Evolutionary conservation across 495 filamentous ascomycete genomes (phyloP), one percentile per base, ranked within the genome.

Genomic region (Stereocaulon alpinum): DNA sequence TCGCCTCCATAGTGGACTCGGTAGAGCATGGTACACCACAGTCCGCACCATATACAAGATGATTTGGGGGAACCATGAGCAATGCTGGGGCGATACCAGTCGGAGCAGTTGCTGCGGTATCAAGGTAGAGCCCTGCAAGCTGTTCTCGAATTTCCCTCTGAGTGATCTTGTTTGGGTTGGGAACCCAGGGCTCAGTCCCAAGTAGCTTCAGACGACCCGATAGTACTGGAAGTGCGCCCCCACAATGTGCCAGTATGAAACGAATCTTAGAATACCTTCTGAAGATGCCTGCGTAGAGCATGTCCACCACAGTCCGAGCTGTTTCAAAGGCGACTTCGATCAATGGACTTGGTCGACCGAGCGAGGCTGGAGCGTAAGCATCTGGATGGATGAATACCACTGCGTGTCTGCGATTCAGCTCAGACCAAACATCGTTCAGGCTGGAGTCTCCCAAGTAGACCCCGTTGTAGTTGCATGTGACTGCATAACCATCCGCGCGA

Each of bases 331-430:
- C 37, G 1, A 51, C 37, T 34, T 51, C 47, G 17, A 59, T 51
- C 20, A 59, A 14, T n/a, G 56, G 44, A 30, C 37, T 59, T 51
- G 45, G 56, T 17, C 56, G 56, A 29, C 32, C 40, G 37, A 59
- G 34, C 6, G 56, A 51, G 22, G 47, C 56, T 15, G 56, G 56
- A 15, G 56, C 56, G 40, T 59, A 59, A 1, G 56, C 56, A 34
- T 59, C 56, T 20, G 79, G 79, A 45, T 82, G 79, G 6, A 81
- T 66, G 44, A 82, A 78, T 3, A 82, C 74, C 1, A 79, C 74
- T 18, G 70, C 72, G 0, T 55, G 57, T 4, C 72, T 71, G 1
- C 64, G 55, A 60, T 79, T 69, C 3, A 80, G 68, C 58, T 76
- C 71, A 0, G 64, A 68, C 79, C 76, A 80, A 50, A 77, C 70